A percentile compares a stretch with the other conserved stretches of the same genome.
Conservation (phyloP, 352 stramenopile species). For the Phytophthora chlamydospora region DNA sequence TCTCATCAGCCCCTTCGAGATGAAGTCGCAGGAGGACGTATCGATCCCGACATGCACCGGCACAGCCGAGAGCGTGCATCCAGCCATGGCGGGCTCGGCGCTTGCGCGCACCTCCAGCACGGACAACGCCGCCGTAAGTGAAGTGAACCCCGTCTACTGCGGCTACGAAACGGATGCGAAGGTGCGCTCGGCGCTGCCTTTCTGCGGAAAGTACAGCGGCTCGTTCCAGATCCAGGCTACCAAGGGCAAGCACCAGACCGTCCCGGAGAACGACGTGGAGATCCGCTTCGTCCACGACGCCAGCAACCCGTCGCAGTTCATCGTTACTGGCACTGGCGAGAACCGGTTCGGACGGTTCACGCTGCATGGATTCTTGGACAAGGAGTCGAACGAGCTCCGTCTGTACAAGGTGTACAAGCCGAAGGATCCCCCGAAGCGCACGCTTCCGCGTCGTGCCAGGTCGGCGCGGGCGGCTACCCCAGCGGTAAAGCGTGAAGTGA, state of each 20-base stretch:
- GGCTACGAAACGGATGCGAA: slow-evolving; percentile 67
- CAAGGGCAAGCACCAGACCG: slow-evolving; percentile 85
- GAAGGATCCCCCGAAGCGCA: slow-evolving; percentile 80
- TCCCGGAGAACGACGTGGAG: slow-evolving; percentile 79
- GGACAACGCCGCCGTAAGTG: slow-evolving; percentile 42
- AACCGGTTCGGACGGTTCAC: slow-evolving; percentile 84
- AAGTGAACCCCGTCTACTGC: slow-evolving; percentile 66
- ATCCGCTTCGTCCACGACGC: slow-evolving; percentile 85
- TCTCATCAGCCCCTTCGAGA: slow-evolving; percentile 85
- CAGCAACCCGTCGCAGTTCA: slow-evolving; percentile 65
- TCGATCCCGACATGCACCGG: slow-evolving; percentile 53
- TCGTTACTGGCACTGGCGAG: slow-evolving; percentile 72
- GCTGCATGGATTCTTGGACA: slow-evolving; percentile 76
- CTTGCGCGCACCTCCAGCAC: slow-evolving; percentile 60
- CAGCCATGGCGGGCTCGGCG: slow-evolving; percentile 47
- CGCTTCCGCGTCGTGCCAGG: slow-evolving; percentile 59
- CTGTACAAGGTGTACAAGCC: slow-evolving; percentile 91
- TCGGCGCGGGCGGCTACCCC: slow-evolving; percentile 27
- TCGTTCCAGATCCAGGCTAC: slow-evolving; percentile 89
- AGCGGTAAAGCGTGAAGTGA: slow-evolving; percentile 43
- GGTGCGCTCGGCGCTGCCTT: slow-evolving; percentile 76
- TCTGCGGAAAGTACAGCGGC: slow-evolving; percentile 81
- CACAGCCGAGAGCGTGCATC: slow-evolving; percentile 47
- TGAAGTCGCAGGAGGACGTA: slow-evolving; percentile 88
- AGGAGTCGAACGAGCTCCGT: slow-evolving; percentile 76